Evolutionary conservation across 2,329 filamentous ascomycete genomes (phyloP).

Genomic region (Acrocalymma vagum): DNA sequence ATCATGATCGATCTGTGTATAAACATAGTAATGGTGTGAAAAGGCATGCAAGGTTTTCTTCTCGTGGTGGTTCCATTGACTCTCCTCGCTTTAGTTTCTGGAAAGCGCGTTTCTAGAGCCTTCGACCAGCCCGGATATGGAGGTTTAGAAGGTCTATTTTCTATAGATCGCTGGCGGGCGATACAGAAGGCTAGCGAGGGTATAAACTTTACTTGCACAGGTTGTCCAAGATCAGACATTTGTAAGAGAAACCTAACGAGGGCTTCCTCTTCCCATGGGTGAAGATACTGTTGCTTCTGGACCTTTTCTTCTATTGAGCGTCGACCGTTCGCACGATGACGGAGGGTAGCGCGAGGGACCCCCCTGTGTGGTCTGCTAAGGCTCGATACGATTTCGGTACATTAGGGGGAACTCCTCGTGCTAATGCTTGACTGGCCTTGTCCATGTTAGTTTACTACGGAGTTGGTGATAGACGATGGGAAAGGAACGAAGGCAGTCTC

Average conservation of each 20-base stretch:
- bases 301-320: slow-evolving; percentile 36
- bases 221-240: slow-evolving; percentile 21
- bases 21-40: too few relatives aligned
- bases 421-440: slow-evolving; percentile 16
- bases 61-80: slow-evolving; percentile 24
- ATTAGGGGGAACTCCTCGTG: slow-evolving; percentile 12
- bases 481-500: too few relatives aligned
- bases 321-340: slow-evolving; percentile 28
- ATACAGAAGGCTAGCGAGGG: slow-evolving; percentile 21
- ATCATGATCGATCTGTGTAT: too few relatives aligned
- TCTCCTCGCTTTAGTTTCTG: slow-evolving; percentile 18
- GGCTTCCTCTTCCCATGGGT: slow-evolving; percentile 34
- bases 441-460: too few relatives aligned
- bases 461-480: too few relatives aligned
- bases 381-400: slow-evolving; percentile 9
- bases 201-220: slow-evolving; percentile 26
- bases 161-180: slow-evolving; percentile 18
- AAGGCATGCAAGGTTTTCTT: too few relatives aligned
- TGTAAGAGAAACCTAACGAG: slow-evolving; percentile 24
- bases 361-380: slow-evolving; percentile 3
- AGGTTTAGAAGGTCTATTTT: slow-evolving; percentile 11
- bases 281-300: slow-evolving; percentile 37
- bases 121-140: slow-evolving; percentile 17
- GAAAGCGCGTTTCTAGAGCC: slow-evolving; percentile 17
- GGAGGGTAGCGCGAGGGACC: slow-evolving; percentile 29